Conservation (phyloP, 495 filamentous ascomycete species). For the Filosporella fistucella region DNA sequence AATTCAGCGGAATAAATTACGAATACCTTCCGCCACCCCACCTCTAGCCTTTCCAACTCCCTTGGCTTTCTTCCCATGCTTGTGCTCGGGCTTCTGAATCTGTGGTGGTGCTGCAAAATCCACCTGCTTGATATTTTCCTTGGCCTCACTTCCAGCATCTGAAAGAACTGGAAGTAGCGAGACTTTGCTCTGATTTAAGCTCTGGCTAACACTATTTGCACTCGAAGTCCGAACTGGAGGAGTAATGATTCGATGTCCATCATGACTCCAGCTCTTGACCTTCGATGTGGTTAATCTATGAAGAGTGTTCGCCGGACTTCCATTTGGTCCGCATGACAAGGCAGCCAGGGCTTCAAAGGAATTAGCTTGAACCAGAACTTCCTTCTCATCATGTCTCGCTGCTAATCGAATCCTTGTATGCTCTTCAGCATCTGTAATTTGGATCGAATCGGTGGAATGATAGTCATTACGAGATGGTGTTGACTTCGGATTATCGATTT, state of each 20-base stretch:
- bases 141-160: slow-evolving; percentile 13
- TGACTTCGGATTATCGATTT: neutral
- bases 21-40: slow-evolving; percentile 14
- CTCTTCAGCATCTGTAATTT: slow-evolving; percentile 7
- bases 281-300: slow-evolving; percentile 13
- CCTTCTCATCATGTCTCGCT: slow-evolving; percentile 20
- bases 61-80: slow-evolving; percentile 12
- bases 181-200: too few relatives aligned
- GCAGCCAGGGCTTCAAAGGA: slow-evolving; percentile 10
- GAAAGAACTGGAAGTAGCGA: slow-evolving; percentile 4
- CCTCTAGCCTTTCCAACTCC: slow-evolving; percentile 6
- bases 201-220: slow-evolving; percentile 20
- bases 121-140: slow-evolving; percentile 12
- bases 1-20: slow-evolving; percentile 20
- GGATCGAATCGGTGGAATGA: neutral
- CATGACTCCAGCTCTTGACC: slow-evolving; percentile 15
- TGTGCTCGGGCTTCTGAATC: neutral
- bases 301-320: slow-evolving; percentile 13
- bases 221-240: slow-evolving; percentile 24
- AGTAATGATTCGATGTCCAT: slow-evolving; percentile 21
- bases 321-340: neutral
- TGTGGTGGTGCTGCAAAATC: neutral
- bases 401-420: slow-evolving; percentile 11
- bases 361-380: slow-evolving; percentile 3
- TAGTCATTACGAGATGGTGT: neutral